These are phyloP conservation scores for Jasminum sambac DNA, from an alignment of 257 asterid species.

Conservation along the genomic window DNA sequence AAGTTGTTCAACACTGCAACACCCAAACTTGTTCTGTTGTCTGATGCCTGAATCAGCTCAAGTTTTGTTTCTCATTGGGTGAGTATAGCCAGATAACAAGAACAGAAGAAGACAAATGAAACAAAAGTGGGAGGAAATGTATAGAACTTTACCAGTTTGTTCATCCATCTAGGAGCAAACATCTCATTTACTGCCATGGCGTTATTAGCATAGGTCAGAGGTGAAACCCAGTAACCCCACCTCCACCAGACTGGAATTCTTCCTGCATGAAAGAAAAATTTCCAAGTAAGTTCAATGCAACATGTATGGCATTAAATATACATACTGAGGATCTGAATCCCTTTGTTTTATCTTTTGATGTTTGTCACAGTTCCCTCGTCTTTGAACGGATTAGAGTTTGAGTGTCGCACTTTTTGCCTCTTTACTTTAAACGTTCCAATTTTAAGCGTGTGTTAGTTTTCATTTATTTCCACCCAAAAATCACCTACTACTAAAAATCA, in stretches of 20 bases:
- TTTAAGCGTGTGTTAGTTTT: too few species aligned
- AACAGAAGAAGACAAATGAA: not conserved
- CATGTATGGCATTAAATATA: not conserved
- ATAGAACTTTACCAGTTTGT: slow-evolving; percentile 33
- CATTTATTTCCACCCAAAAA: too few species aligned
- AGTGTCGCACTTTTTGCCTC: not conserved
- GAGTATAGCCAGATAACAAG: not conserved
- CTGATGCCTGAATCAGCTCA: slow-evolving; percentile 33
- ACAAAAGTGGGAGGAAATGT: not conserved
- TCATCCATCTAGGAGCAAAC: slow-evolving; percentile 65
- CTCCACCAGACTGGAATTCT: slow-evolving; percentile 68
- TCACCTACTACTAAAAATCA: too few species aligned
- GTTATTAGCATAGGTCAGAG: slow-evolving; percentile 53
- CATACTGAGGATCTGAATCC: not conserved
- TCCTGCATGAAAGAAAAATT: slow-evolving; percentile 32
- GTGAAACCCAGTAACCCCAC: slow-evolving; percentile 73
- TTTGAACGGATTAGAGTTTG: not conserved
- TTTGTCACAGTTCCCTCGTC: not conserved
- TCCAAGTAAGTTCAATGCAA: slow-evolving; percentile 12
- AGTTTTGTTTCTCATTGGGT: not conserved
- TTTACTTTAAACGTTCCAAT: not conserved
- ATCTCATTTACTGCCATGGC: slow-evolving; percentile 57
- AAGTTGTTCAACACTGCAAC: slow-evolving; percentile 41
- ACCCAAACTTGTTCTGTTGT: slow-evolving; percentile 41
- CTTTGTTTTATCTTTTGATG: not conserved